These are phyloP conservation scores for Amauroascus niger DNA, from an alignment of 2,329 filamentous ascomycete species.

Conservation along the genomic window DNA sequence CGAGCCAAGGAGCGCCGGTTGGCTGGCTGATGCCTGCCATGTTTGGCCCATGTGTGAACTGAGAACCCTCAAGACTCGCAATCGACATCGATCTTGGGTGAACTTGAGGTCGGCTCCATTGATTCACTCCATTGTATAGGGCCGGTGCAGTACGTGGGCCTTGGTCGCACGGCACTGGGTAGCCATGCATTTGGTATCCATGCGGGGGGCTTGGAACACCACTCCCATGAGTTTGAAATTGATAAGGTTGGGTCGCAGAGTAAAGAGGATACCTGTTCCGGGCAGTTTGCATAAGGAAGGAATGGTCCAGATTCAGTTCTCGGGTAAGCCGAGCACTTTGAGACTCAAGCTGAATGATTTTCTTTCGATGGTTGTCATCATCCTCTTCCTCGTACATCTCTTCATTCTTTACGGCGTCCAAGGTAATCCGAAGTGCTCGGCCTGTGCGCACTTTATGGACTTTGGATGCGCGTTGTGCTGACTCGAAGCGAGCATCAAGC, in stretches of 20 bases:
- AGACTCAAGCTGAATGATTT: neutral
- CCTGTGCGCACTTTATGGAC: slow-evolving; percentile 84
- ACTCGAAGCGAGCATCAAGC: slow-evolving; percentile 78
- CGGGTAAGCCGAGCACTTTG: neutral
- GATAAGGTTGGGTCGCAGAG: neutral
- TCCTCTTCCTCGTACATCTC: slow-evolving; percentile 97
- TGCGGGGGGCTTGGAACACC: neutral
- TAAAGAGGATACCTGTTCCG: neutral
- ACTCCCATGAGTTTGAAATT: neutral
- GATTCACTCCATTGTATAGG: neutral
- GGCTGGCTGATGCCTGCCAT: neutral
- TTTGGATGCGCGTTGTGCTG: slow-evolving; percentile 76
- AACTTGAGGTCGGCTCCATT: neutral
- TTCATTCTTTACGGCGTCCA: slow-evolving; percentile 78
- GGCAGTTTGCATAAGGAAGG: neutral
- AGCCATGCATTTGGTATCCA: neutral
- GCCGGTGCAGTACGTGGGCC: neutral
- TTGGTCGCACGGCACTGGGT: neutral
- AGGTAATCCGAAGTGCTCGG: slow-evolving; percentile 67
- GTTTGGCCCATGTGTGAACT: neutral
- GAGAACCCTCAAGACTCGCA: neutral
- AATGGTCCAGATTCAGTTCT: neutral
- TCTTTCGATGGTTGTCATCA: slow-evolving; percentile 46
- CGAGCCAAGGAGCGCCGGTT: neutral
- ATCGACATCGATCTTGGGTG: neutral